Evolutionary conservation across 352 stramenopile genomes (phyloP).

Genomic region (Pythium phragmiticola): DNA sequence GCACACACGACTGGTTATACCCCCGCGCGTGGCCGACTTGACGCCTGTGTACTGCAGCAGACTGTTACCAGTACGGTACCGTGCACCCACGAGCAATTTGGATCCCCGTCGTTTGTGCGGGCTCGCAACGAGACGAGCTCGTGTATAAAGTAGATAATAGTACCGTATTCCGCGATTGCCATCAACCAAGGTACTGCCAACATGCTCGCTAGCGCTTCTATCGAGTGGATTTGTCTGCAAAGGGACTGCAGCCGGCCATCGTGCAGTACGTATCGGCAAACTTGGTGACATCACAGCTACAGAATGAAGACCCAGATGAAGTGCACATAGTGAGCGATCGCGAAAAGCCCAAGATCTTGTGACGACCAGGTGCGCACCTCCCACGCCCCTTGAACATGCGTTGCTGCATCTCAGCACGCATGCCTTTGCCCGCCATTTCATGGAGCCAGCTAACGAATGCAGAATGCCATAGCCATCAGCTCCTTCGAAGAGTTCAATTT

Average conservation of each 20-base stretch:
- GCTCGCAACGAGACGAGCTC: slow-evolving; percentile 16
- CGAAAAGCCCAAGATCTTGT: neutral
- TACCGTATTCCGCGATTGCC: slow-evolving; percentile 2
- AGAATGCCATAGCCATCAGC: neutral
- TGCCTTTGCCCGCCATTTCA: slow-evolving; percentile 61
- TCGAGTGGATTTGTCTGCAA: slow-evolving; percentile 82
- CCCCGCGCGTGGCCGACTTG: neutral
- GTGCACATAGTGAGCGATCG: neutral
- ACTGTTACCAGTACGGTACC: slow-evolving; percentile 15
- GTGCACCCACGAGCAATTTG: slow-evolving; percentile 10
- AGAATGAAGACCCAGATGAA: neutral
- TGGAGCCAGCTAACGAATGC: slow-evolving; percentile 56
- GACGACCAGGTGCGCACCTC: slow-evolving; percentile 36
- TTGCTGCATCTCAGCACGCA: slow-evolving; percentile 70
- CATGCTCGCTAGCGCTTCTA: slow-evolving; percentile 24
- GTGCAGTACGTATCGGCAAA: slow-evolving; percentile 85
- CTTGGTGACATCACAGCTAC: slow-evolving; percentile 78
- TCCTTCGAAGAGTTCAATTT: neutral
- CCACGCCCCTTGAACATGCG: slow-evolving; percentile 82
- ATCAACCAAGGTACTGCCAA: neutral
- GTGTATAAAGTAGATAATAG: slow-evolving; percentile 26
- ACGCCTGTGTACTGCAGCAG: too few relatives aligned
- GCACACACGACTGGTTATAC: neutral
- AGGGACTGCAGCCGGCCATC: slow-evolving; percentile 82
- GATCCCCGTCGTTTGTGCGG: neutral